Conservation (phyloP, 805 yeast genomes). For the Wickerhamiella australiensis region DNA sequence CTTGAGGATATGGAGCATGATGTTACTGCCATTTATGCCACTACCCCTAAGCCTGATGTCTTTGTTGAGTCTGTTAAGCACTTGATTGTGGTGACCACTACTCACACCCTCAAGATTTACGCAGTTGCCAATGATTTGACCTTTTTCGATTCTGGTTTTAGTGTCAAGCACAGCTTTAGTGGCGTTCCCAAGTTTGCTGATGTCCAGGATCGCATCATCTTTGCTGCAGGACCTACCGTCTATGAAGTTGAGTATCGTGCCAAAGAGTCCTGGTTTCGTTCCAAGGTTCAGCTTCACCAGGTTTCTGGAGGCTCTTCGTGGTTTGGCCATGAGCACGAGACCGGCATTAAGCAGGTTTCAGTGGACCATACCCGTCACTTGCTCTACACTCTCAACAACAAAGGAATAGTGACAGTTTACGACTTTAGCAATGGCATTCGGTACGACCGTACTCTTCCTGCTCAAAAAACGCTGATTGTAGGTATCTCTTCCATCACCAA, state of each 20-base stretch:
- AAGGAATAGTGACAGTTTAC: not conserved
- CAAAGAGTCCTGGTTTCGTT: slow-evolving; percentile 75
- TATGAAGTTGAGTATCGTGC: slow-evolving; percentile 83
- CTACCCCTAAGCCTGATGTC: slow-evolving; percentile 68
- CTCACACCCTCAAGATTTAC: slow-evolving; percentile 61
- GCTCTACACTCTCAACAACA: slow-evolving; percentile 50
- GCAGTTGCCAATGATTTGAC: slow-evolving; percentile 61
- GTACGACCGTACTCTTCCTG: not conserved
- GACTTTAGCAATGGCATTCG: slow-evolving; percentile 8
- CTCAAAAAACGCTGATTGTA: slow-evolving; percentile 12
- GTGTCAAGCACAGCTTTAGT: slow-evolving; percentile 42
- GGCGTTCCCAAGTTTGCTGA: slow-evolving; percentile 35
- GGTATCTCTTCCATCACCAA: slow-evolving; percentile 16
- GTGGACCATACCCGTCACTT: slow-evolving; percentile 69
- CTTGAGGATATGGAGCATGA: slow-evolving; percentile 75
- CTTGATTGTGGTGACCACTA: slow-evolving; percentile 65
- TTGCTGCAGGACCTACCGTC: slow-evolving; percentile 67
- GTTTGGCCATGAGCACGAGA: slow-evolving; percentile 32
- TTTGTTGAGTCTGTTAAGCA: slow-evolving; percentile 69
- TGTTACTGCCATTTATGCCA: slow-evolving; percentile 61
- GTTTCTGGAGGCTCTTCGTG: slow-evolving; percentile 22
- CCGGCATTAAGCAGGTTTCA: slow-evolving; percentile 48
- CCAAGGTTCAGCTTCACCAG: slow-evolving; percentile 42
- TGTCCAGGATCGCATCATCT: slow-evolving; percentile 65
- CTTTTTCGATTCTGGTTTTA: slow-evolving; percentile 70